Percentiles rank a stretch among this genome's conserved stretches.
Evolutionary conservation across 805 yeast genomes (phyloP).

Genomic region (Saccharomyces kudriavzevii): DNA sequence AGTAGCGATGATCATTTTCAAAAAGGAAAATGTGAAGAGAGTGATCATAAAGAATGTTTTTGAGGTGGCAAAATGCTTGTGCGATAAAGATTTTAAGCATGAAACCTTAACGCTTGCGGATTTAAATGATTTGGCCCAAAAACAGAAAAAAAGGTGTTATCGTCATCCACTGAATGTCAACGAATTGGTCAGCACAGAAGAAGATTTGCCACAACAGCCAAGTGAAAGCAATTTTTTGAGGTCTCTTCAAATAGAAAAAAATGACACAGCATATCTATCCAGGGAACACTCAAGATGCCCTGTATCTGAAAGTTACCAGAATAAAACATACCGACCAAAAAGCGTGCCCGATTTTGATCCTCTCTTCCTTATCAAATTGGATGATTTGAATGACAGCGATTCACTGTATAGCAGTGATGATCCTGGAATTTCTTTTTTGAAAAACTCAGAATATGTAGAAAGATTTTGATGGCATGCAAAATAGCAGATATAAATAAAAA

Average conservation of each 20-base stretch:
- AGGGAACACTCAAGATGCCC: background rate
- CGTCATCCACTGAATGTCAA: background rate
- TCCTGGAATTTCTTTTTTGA: background rate
- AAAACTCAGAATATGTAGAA: background rate
- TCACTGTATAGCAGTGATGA: background rate
- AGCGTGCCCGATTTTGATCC: background rate
- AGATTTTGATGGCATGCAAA: background rate
- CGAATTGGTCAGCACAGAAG: background rate
- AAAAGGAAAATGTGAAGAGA: conserved; percentile 9
- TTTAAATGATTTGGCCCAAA: background rate
- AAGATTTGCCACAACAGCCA: background rate
- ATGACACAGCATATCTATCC: background rate
- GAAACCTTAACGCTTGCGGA: background rate
- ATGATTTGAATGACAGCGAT: background rate
- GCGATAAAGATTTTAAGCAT: background rate
- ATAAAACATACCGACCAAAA: background rate
- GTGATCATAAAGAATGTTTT: conserved; percentile 11
- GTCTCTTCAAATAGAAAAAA: background rate
- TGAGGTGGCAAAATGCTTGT: conserved; percentile 12
- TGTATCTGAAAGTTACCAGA: background rate
- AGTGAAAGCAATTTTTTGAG: background rate
- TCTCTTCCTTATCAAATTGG: background rate
- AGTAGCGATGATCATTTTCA: conserved; percentile 11
- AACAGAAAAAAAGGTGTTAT: background rate
- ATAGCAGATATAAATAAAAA: background rate